Percentiles rank a stretch among this genome's conserved stretches.
phyloP scores from a whole-genome alignment of 2,329 filamentous ascomycete genomes.

The Cladosporium sp. region DNA sequence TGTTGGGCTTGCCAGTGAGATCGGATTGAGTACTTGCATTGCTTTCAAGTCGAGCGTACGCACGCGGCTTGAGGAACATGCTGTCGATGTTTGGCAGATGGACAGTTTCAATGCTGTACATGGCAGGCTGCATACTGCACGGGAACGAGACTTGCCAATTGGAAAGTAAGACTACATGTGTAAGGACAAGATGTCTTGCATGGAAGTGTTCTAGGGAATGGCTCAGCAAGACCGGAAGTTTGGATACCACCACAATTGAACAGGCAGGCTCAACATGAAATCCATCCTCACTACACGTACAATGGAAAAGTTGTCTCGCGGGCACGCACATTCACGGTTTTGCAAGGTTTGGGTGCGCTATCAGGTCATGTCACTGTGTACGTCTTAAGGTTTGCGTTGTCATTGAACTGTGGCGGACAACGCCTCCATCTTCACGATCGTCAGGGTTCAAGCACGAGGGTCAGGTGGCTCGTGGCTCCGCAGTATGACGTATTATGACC shows the following conservation, averaged over 20 bases:
- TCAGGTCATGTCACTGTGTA: not conserved
- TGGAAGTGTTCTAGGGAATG: not conserved
- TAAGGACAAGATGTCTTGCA: not conserved
- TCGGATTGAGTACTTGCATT: not conserved
- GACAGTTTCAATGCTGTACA: too few relatives aligned
- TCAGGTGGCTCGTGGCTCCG: not conserved
- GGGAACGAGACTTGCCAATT: not conserved
- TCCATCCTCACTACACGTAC: too few relatives aligned
- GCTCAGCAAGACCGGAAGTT: not conserved
- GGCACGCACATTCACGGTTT: not conserved
- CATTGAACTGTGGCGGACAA: not conserved
- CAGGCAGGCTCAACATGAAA: too few relatives aligned
- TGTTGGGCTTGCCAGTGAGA: not conserved
- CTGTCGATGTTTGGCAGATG: not conserved
- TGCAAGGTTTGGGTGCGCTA: not conserved
- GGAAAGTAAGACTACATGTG: not conserved
- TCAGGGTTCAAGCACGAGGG: not conserved
- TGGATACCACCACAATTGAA: not conserved
- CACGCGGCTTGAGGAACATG: not conserved
- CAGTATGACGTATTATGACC: not conserved
- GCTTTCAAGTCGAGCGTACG: not conserved
- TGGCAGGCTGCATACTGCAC: not conserved
- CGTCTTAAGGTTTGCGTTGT: not conserved
- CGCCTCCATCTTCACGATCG: not conserved
- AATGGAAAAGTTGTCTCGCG: not conserved